Percentiles rank a stretch among this genome's conserved stretches.
These are phyloP conservation scores for Aspergillus niger DNA, from an alignment of 2,329 filamentous ascomycete species.

Conservation along the genomic window DNA sequence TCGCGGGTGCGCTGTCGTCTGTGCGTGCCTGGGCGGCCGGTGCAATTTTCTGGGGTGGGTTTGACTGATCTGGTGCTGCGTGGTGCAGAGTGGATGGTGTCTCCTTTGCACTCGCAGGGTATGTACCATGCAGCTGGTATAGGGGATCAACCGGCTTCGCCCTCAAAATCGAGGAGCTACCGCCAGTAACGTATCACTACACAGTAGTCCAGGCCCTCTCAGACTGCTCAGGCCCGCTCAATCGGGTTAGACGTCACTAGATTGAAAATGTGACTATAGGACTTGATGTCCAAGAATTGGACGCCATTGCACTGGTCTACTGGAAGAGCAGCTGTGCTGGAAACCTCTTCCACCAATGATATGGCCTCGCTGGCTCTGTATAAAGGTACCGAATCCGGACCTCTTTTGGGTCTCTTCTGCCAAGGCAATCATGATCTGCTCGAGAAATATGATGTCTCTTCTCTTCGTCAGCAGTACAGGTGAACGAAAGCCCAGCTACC, in stretches of 20 bases:
- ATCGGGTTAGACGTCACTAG: neutral
- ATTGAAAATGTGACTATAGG: neutral
- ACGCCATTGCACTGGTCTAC: neutral
- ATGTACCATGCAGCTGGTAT: neutral
- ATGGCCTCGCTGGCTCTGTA: neutral
- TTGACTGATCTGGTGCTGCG: neutral
- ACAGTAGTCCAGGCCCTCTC: neutral
- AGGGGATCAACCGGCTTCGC: neutral
- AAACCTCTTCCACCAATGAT: neutral
- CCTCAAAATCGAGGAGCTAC: neutral
- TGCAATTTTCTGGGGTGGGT: neutral
- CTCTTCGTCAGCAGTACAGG: neutral
- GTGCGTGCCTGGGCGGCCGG: neutral
- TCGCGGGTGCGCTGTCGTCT: neutral
- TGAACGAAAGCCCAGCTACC: neutral
- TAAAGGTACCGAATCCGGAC: neutral
- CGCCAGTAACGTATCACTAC: no score
- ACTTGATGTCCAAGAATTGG: neutral
- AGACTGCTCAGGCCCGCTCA: neutral
- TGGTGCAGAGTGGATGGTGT: neutral
- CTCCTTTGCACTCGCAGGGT: neutral
- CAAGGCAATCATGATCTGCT: neutral
- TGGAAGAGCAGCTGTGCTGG: neutral
- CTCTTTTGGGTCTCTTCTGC: neutral
- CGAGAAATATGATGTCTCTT: neutral